Conservation (phyloP, 495 filamentous ascomycete genomes). For the Cenococcum geophilum region DNA sequence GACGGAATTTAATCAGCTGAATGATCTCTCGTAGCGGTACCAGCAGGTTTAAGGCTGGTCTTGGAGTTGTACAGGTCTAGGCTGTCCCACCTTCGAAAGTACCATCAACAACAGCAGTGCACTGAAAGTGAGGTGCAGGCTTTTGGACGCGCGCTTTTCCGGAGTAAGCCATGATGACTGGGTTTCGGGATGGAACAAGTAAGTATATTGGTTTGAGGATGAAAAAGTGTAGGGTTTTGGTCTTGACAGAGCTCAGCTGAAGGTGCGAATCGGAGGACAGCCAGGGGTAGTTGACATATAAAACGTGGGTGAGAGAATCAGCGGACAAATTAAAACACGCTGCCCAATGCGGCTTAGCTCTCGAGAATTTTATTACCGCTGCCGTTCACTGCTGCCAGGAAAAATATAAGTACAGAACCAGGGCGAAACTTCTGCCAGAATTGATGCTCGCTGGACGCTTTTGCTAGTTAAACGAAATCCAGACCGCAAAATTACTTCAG, state of each 20-base stretch:
- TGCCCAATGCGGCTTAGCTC: constrained; percentile 9
- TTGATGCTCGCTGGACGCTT: too few species aligned
- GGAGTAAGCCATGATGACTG: constrained; percentile 19
- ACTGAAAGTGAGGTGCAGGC: constrained; percentile 44
- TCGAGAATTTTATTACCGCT: too few species aligned
- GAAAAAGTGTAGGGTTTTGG: neutral
- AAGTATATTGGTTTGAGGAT: neutral
- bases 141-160: constrained; percentile 46
- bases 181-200: neutral
- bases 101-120: constrained; percentile 35
- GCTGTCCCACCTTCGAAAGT: constrained; percentile 31
- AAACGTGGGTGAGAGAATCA: constrained; percentile 9
- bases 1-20: neutral
- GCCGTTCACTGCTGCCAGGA: too few species aligned
- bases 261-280: neutral
- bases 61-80: neutral
- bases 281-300: neutral
- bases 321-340: constrained; percentile 20
- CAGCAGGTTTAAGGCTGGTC: neutral
- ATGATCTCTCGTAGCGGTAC: neutral
- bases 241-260: neutral
- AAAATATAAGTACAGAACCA: too few species aligned
- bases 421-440: too few species aligned
- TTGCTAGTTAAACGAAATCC: too few species aligned
- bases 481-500: too few species aligned